Base-by-base conservation (phyloP, 2,329 filamentous ascomycete species). In the Hypoxylon sp. region DNA sequence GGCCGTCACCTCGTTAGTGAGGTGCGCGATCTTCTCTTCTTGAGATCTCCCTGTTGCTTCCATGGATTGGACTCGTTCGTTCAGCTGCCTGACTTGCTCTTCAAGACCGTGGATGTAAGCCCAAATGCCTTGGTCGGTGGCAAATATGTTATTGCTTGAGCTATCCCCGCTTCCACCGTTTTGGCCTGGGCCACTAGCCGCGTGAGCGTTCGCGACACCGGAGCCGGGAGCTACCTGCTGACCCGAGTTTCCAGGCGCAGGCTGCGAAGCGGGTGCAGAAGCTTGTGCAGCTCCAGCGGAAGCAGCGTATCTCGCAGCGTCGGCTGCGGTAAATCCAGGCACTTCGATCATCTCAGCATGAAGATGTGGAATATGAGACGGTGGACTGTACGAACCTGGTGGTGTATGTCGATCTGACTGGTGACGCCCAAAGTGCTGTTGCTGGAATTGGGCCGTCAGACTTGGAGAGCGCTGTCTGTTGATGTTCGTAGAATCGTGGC, bases 31-130 rank as follows among this genome's bases (percentile, higher is more conserved):
- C 64, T 80, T 79, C 1, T 78, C 76, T 50, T 82, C 80, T 59
- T 79, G 80, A 24, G 74, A 74, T 33, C 76, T 77, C 63, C 82
- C 83, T 53, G 75, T 70, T 22, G 78, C 76, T 70, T 85, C 83
- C 75, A 86, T 79, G 4, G 73, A 74, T 42, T 80, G 78, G 17
- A 85, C 77, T 54, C 81, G 81, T 35, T 86, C 84, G 39, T 79
- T 80, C 22, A 87, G 74, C 11, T 81, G 78, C 61, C 84, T 83
- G n/a, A 87, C 77, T 71, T 82, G 82, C 11, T 88, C 86, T 75
- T 95, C 92, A 54, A 95, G 82, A 17, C 85, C 86, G 63, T 93
- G 89, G 35, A 94, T 87, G 74, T 94, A 94, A 3, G 85, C 82
- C 91, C 91, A 94, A 8, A 94, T 82, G 46, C 89, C 90, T 69